Evolutionary conservation across 192 early-diverging fungal species (phyloP).

Genomic region (Coemansia sp.): DNA sequence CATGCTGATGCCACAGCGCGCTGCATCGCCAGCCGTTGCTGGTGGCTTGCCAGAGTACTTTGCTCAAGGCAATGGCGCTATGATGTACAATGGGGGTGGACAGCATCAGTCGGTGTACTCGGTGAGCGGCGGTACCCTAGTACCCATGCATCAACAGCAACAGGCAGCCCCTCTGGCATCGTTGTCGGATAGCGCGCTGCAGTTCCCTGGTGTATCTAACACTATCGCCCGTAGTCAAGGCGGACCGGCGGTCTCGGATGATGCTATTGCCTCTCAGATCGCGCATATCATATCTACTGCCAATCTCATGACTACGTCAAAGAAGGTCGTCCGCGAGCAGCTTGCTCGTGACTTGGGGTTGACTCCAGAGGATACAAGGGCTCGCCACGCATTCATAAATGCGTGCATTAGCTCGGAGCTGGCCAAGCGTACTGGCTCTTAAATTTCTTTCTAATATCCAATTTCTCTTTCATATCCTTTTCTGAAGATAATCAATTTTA

Average conservation of each 20-base stretch:
- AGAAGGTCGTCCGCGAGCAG: constrained; percentile 95
- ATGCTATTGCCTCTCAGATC: constrained; percentile 68
- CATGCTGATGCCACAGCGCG: not conserved
- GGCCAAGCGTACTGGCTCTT: constrained; percentile 38
- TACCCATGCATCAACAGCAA: constrained; percentile 9
- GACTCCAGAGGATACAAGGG: constrained; percentile 68
- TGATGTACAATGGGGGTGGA: constrained; percentile 15
- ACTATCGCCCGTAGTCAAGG: constrained; percentile 26
- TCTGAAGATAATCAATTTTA: not conserved
- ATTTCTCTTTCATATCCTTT: not conserved
- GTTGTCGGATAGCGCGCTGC: not conserved
- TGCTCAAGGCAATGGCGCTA: constrained; percentile 14
- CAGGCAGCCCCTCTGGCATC: not conserved
- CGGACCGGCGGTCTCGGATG: constrained; percentile 63
- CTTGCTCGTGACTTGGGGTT: constrained; percentile 76
- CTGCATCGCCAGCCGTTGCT: constrained; percentile 31
- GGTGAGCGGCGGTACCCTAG: constrained; percentile 2
- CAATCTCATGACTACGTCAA: constrained; percentile 96
- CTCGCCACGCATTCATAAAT: constrained; percentile 87
- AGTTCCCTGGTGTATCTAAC: not conserved
- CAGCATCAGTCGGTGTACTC: constrained; percentile 3
- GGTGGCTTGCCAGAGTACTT: constrained; percentile 40
- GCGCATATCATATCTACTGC: constrained; percentile 82
- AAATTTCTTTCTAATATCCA: constrained; percentile 7
- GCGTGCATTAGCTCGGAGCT: constrained; percentile 64